A percentile compares a stretch with the other conserved stretches of the same genome.
phyloP scores from a whole-genome alignment of 2,329 filamentous ascomycete genomes.

The Rachicladosporium sp. region DNA sequence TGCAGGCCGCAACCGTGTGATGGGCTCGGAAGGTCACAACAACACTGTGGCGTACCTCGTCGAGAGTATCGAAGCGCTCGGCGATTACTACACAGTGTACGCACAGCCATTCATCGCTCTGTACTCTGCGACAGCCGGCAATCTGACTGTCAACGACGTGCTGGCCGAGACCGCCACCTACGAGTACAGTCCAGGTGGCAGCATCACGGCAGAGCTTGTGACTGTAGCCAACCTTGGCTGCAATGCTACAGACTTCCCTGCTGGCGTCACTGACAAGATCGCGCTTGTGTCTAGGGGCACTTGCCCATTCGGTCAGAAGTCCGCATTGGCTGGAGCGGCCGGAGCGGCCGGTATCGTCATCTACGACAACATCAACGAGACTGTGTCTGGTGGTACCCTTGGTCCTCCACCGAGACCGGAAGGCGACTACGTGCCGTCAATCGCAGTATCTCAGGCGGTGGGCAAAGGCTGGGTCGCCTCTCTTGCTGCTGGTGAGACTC shows the following conservation, averaged over 20 bases:
- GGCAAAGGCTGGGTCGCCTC: slow-evolving; percentile 45
- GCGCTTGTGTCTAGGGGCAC: slow-evolving; percentile 58
- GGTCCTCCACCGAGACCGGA: slow-evolving; percentile 45
- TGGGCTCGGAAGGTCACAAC: slow-evolving; percentile 27
- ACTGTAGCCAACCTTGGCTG: slow-evolving; percentile 53
- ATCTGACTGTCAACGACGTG: slow-evolving; percentile 43
- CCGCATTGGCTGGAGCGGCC: slow-evolving; percentile 52
- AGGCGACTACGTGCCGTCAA: slow-evolving; percentile 50
- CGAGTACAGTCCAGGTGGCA: slow-evolving; percentile 53
- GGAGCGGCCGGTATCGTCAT: slow-evolving; percentile 61
- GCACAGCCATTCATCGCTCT: slow-evolving; percentile 31
- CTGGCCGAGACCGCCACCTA: slow-evolving; percentile 48
- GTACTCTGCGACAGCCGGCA: slow-evolving; percentile 22
- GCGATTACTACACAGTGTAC: slow-evolving; percentile 48
- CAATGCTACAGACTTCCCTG: slow-evolving; percentile 49
- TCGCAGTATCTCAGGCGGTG: slow-evolving; percentile 50
- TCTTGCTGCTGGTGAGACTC: slow-evolving; percentile 34
- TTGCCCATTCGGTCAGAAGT: slow-evolving; percentile 63
- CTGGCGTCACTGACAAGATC: slow-evolving; percentile 47
- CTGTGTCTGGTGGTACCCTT: slow-evolving; percentile 45
- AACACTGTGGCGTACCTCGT: slow-evolving; percentile 28
- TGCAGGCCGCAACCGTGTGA: slow-evolving; percentile 25
- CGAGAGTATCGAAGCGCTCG: slow-evolving; percentile 30
- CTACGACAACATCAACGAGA: slow-evolving; percentile 57
- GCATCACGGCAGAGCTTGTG: slow-evolving; percentile 43